Conservation (phyloP, 2,329 filamentous ascomycete species). For the Emergomyces orientalis region DNA sequence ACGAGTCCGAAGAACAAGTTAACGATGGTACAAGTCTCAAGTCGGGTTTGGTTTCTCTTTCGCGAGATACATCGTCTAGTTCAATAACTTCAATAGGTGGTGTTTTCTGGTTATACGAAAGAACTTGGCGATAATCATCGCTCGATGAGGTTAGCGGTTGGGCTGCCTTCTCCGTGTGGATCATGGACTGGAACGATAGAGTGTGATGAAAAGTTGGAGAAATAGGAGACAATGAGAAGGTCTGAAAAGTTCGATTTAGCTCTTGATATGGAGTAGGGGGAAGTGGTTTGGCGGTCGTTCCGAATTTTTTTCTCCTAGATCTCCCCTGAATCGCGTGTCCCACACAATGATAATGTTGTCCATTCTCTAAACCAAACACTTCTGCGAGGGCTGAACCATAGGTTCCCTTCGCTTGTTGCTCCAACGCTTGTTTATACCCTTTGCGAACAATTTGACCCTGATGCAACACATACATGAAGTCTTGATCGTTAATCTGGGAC, state of each 20-base stretch:
- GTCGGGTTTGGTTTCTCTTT: not conserved
- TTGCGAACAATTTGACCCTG: slow-evolving; percentile 58
- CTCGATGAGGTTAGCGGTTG: not conserved
- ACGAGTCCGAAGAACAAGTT: not conserved
- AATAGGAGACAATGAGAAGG: slow-evolving; percentile 2
- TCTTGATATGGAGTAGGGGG: not conserved
- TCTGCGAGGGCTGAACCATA: slow-evolving; percentile 3
- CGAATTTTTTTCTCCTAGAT: not conserved
- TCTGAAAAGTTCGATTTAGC: not conserved
- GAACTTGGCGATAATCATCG: not conserved
- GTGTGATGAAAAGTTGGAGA: slow-evolving; percentile 2
- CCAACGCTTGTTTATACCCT: slow-evolving; percentile 53
- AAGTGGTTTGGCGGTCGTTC: not conserved
- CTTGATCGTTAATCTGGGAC: slow-evolving; percentile 58
- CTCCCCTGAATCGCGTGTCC: too few relatives aligned
- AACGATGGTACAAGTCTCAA: not conserved
- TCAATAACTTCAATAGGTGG: not conserved
- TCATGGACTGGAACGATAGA: slow-evolving; percentile 8
- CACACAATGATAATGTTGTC: not conserved
- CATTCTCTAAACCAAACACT: not conserved
- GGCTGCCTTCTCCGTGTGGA: slow-evolving; percentile 3
- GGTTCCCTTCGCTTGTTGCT: slow-evolving; percentile 23
- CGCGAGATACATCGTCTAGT: not conserved
- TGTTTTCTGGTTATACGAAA: not conserved
- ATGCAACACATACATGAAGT: slow-evolving; percentile 75